Evolutionary conservation across 352 stramenopile species (phyloP), one percentile per base, ranked within the genome.

Genomic region (Pythium apleroticum): DNA sequence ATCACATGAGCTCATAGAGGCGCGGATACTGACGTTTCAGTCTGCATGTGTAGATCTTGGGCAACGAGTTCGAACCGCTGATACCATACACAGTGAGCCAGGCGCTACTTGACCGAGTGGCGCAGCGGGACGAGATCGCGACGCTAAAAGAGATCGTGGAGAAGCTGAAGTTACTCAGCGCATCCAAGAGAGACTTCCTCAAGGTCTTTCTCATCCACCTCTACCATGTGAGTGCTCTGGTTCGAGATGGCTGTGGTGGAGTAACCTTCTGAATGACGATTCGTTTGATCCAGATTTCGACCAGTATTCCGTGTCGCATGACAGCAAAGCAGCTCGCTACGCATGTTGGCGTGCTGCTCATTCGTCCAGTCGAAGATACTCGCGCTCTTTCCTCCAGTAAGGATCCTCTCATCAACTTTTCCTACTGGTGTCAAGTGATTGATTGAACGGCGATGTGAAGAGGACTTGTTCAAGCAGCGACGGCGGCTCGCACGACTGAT

Each of bases 131-230:
- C n/a, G 52, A 66, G 4, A 19, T 49, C 2, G 37, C 52, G 19
- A 39, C 53, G 9, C 14, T 70, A 17, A 24, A 24, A 4, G 22
- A 53, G 1, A 49, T 85, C 24, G 54, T 65, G 0, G 62, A 74
- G 5, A 68, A 45, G 25, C 77, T 88, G 24, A 77, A 77, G 48
- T 59, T 76, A 20, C 65, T 88, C 19, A 67, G 52, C 27, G 68
- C 69, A 4, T 64, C 53, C 7, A 80, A 60, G 4, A 69, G 76
- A 12, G 74, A 87, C 25, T 81, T 87, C 22, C 62, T 90, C 11
- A 69, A 78, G 49, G 57, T 84, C 2, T 76, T 88, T 17, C 55
- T 90, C 9, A 56, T 71, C 8, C 78, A 90, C 65, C 54, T 87
- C 6, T 67, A 77, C 43, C 69, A 76, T 39, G 81, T 90, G 66